Evolutionary conservation across 192 early-diverging fungal species (phyloP).

Genomic region (Gigaspora rosea): DNA sequence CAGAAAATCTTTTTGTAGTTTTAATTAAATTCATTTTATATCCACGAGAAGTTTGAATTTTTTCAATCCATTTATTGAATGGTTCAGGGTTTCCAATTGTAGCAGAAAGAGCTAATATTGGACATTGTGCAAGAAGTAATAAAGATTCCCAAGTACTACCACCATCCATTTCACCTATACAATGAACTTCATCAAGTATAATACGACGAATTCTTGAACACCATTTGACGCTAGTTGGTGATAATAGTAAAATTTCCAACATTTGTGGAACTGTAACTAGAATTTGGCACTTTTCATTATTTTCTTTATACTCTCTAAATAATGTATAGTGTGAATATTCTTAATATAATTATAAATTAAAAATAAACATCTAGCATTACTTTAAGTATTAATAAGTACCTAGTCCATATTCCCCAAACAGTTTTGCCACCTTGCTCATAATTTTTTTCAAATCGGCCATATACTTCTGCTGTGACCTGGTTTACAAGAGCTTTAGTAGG

Average conservation of each 20-base stretch:
- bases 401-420: slow-evolving; percentile 44
- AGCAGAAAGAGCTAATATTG: slow-evolving; percentile 48
- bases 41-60: slow-evolving; percentile 24
- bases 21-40: slow-evolving; percentile 34
- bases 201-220: slow-evolving; percentile 40
- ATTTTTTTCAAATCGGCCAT: slow-evolving; percentile 44
- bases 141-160: slow-evolving; percentile 48
- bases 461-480: slow-evolving; percentile 49
- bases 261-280: slow-evolving; percentile 48
- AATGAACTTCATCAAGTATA: slow-evolving; percentile 52
- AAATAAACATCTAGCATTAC: not conserved
- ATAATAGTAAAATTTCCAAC: slow-evolving; percentile 40
- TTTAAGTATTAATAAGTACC: not conserved
- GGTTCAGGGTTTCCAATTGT: slow-evolving; percentile 43
- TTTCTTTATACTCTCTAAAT: slow-evolving; percentile 37
- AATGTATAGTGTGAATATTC: not conserved
- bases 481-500: slow-evolving; percentile 53
- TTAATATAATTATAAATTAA: not conserved
- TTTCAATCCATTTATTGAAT: slow-evolving; percentile 38
- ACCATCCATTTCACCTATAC: slow-evolving; percentile 36
- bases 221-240: slow-evolving; percentile 34
- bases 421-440: slow-evolving; percentile 33
- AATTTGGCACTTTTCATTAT: slow-evolving; percentile 39
- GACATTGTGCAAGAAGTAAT: slow-evolving; percentile 40
- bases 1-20: slow-evolving; percentile 44